Evolutionary conservation across 306 rosid species (phyloP), one percentile per base, ranked within the genome.

Genomic region (Inga leiocalycina): DNA sequence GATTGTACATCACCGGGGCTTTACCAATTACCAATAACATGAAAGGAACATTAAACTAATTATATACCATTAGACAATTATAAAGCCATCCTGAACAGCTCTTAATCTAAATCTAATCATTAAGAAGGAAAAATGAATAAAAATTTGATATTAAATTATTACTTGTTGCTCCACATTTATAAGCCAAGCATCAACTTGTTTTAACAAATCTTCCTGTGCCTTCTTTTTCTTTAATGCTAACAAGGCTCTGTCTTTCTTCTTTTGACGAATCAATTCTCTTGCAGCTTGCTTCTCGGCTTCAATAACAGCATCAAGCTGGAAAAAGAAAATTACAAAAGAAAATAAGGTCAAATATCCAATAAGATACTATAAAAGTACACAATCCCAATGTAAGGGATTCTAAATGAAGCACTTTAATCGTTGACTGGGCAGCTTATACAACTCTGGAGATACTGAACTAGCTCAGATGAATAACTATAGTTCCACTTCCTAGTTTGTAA

Each of bases 231-330:
- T 96, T 65, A 96, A 86, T 15, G 97, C 94, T 76, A 96, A 80
- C 91, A 96, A 88, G 44, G 99, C 99, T 80, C 98, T 89, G 59
- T 96, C 97, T 89, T 92, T 96, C 88, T 87, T 95, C 94, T 93
- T 96, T 77, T 90, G 92, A 34, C 93, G 94, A 86, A 96, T 90
- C 89, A 96, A 88, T 80, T 96, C 97, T 82, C 89, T 88, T 46
- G 97, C 98, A 78, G 99, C 99, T 86, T 92, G 94, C 88, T 91
- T 96, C 85, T 92, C 98, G 74, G 99, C 98, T 89, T 96, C 99
- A 77, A 96, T 92, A 78, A 96, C 97, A 79, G 91, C 89, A 80
- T 96, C 99, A 44, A 96, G 99, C 99, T 95, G 87, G 68, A 84
- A 84, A 71, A 84, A 37, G 80, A 48, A 2, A 27, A 76, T 46